Base-by-base conservation (phyloP, 345 rosid genomes). In the Hibiscus syriacus region DNA sequence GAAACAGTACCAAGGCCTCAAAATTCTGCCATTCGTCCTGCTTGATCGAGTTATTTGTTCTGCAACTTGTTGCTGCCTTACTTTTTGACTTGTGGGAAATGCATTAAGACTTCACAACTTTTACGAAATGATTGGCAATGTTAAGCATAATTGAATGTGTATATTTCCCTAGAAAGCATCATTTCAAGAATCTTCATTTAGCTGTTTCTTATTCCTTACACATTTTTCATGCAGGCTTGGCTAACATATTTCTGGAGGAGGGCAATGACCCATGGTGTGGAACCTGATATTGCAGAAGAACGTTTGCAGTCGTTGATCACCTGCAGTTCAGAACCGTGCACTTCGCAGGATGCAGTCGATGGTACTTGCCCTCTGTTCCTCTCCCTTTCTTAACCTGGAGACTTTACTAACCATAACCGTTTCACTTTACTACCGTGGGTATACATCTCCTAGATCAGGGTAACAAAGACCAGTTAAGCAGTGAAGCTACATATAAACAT, bases 241-340 rank as follows among this genome's bases (percentile, higher is more conserved):
- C 88, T 91, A 59, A 55, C 82, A 30, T 89, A 89, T 67, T 89
- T 87, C 49, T 94, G 99, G 99, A 83, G 89, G 78, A 78, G 96
- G 84, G 94, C 96, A 12, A 80, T 73, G 68, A 76, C 74, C 41
- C 92, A 86, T 76, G 89, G 78, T 22, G 59, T 90, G 0, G 96
- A 94, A 79, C 23, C 81, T 23, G 99, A 90, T 53, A 78, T 89
- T 0, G 91, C 90, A 36, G 95, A 90, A 26, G 97, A 94, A 55
- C 90, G 92, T 20, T 70, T 91, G 26, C 81, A 81, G 70, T 84
- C 79, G 70, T 89, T 92, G 95, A 78, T 86, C 61, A 76, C 72
- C 72, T 92, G 83, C 64, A 76, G 82, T 55, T 69, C 67, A 30
- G 79, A 77, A 34, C 73, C 75, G 26, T 73, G 83, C 45, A 74